These are phyloP conservation scores for Pseudonitzschia delicatissima DNA, from an alignment of 108 stramenopile species.

Conservation along the genomic window DNA sequence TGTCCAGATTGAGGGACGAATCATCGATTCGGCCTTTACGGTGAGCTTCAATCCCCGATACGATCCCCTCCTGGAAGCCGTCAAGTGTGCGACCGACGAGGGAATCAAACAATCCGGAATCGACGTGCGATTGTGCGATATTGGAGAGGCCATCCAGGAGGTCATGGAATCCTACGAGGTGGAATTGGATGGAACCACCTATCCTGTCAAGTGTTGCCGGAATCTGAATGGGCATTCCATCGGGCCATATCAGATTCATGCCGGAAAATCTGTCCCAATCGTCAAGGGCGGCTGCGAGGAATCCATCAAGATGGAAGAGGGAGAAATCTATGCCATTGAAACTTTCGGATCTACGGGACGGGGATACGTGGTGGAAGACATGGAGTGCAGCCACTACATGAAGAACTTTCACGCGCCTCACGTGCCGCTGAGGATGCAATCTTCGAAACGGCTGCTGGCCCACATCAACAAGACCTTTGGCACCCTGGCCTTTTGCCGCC, in stretches of 20 bases:
- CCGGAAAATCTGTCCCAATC: constrained; percentile 95
- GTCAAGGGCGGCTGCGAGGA: constrained; percentile 91
- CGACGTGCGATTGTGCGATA: constrained; percentile 95
- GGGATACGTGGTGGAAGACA: constrained; percentile 94
- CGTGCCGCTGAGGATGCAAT: constrained; percentile 90
- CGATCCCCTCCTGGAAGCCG: constrained; percentile 91
- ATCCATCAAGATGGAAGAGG: constrained; percentile 96
- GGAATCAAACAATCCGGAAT: constrained; percentile 94
- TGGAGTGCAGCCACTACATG: constrained; percentile 99
- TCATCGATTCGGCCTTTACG: constrained; percentile 99
- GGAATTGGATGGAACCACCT: constrained; percentile 88
- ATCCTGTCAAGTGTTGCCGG: constrained; percentile 93
- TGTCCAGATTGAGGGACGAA: constrained; percentile 97
- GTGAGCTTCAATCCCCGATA: constrained; percentile 93
- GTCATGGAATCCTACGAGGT: constrained; percentile 99
- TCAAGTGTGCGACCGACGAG: constrained; percentile 92
- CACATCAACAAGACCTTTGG: constrained; percentile 99
- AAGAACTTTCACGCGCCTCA: constrained; percentile 94
- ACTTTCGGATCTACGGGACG: constrained; percentile 97
- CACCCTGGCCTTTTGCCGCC: constrained; percentile 96
- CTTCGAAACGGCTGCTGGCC: constrained; percentile 85
- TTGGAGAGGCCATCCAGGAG: constrained; percentile 95
- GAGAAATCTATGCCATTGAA: constrained; percentile 98
- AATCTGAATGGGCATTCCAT: constrained; percentile 99
- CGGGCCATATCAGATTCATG: constrained; percentile 97